Conservation (phyloP, 2,329 filamentous ascomycete species). For the Piedraia hortae region DNA sequence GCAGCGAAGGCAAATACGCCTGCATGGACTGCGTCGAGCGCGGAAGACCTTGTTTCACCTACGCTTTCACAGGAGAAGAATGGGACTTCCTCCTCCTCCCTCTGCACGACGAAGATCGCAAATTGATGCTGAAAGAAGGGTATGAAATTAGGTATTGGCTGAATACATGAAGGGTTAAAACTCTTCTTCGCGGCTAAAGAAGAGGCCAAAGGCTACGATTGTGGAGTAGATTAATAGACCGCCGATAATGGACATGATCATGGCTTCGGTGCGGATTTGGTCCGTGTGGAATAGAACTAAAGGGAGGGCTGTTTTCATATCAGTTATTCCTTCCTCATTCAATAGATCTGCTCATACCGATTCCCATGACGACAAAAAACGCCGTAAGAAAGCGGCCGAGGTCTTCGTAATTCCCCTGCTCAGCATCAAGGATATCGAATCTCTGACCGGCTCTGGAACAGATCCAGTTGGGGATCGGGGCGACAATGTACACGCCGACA, state of each 20-base stretch:
- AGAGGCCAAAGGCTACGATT: constrained; percentile 93
- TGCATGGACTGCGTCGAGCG: constrained; percentile 6
- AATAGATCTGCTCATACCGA: constrained; percentile 31
- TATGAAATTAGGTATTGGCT: constrained; percentile 8
- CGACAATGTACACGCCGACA: constrained; percentile 81
- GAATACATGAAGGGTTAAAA: constrained; percentile 29
- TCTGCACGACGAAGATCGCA: constrained; percentile 7
- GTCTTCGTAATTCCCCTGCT: constrained; percentile 66
- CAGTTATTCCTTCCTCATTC: not conserved
- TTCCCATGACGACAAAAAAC: constrained; percentile 89
- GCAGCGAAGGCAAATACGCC: constrained; percentile 6
- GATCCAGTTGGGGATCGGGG: constrained; percentile 90
- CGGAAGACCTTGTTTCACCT: constrained; percentile 3
- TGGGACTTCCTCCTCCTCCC: constrained; percentile 7
- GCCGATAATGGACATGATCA: constrained; percentile 83
- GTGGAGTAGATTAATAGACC: constrained; percentile 90
- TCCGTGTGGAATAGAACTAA: constrained; percentile 65
- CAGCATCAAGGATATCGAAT: constrained; percentile 81
- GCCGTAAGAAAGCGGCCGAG: constrained; percentile 84
- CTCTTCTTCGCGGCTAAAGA: constrained; percentile 93
- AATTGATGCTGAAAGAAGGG: constrained; percentile 3
- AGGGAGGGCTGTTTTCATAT: constrained; percentile 67
- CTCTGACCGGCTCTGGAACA: constrained; percentile 66
- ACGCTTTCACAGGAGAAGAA: constrained; percentile 3
- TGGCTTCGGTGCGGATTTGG: constrained; percentile 57